Conservation (phyloP, 2,329 filamentous ascomycete species). For the Zelopaecilomyces penicillatus region DNA sequence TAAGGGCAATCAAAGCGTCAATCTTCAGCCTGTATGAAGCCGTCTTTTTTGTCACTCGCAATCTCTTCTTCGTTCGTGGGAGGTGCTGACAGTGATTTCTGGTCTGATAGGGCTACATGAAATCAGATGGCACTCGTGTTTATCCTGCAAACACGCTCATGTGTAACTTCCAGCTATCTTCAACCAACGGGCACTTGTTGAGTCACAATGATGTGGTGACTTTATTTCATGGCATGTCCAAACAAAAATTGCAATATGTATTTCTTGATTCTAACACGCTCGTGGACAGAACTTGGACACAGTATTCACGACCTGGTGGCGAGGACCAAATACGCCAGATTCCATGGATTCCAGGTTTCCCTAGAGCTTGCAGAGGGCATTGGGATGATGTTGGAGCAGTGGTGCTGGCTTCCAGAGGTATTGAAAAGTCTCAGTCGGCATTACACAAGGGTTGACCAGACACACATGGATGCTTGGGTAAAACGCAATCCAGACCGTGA, state of each 20-base stretch:
- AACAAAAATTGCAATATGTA: no score
- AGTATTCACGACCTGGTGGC: conserved; percentile 32
- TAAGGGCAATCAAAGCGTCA: conserved; percentile 49
- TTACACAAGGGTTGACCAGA: conserved; percentile 33
- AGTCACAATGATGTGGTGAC: conserved; percentile 49
- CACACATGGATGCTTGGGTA: conserved; percentile 28
- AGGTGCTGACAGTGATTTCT: no score
- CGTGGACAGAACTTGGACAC: conserved; percentile 27
- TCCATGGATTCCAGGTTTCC: conserved; percentile 26
- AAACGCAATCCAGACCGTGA: conserved; percentile 10
- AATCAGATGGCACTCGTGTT: conserved; percentile 39
- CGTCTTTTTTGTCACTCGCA: no score
- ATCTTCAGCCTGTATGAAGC: conserved; percentile 34
- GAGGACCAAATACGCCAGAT: conserved; percentile 25
- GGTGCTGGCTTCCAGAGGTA: conserved; percentile 28
- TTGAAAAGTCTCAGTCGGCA: conserved; percentile 40
- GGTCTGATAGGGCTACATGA: conserved; percentile 32
- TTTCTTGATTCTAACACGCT: no score
- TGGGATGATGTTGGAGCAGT: conserved; percentile 33
- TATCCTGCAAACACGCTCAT: conserved; percentile 50
- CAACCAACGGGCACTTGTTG: conserved; percentile 41
- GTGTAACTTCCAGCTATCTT: conserved; percentile 47
- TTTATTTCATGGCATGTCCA: conserved; percentile 40
- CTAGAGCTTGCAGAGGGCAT: conserved; percentile 31
- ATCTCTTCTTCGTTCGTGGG: no score